Base-by-base conservation (phyloP, 106 monocot species). In the Cymbidium sinense region DNA sequence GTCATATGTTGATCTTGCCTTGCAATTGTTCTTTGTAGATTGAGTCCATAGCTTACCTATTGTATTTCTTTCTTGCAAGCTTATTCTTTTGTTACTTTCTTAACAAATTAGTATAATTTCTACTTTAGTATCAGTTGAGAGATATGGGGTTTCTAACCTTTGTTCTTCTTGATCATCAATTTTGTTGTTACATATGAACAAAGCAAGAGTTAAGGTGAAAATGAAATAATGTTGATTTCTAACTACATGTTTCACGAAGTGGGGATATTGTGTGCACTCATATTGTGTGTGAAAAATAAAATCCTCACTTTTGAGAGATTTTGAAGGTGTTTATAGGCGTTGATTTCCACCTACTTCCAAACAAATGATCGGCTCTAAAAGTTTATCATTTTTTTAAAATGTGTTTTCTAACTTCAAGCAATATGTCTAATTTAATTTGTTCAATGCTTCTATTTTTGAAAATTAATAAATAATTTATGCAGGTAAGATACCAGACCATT, bases 401-500 rank as follows among this genome's bases (percentile, higher is more conserved):
- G 15, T 34, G 12, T 15, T 35, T 70, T 29, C 15, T 17, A 58
- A 58, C 21, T 58, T 58, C 8, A 58, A 23, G 58, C 21, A 20
- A 4, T 25, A 13, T 50, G 31, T 21, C 25, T 61, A 7, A 31
- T 34, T 52, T 17, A 8, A 37, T 4, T 37, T 69, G 5, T 27
- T 28, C 20, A 4, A 58, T 18, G 27, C 6, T 37, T 47, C 5
- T 10, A 47, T 77, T 69, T 39, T 29, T 20, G 5, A 67, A 28
- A 30, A 20, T 35, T 37, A 71, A 18, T 71, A 2, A 19, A 36
- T 71, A 29, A 81, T 51, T 37, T 70, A 43, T 52, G 73, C 90
- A 95, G 92, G 86, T 72, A n/a, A 81, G 41, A 31, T 33, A 0
- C 93, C 92, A 36, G 95, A 95, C 78, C 80, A 84, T 81, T 90